Base-by-base conservation (phyloP, 2,329 filamentous ascomycete species). In the Hymenoscyphus albidus region DNA sequence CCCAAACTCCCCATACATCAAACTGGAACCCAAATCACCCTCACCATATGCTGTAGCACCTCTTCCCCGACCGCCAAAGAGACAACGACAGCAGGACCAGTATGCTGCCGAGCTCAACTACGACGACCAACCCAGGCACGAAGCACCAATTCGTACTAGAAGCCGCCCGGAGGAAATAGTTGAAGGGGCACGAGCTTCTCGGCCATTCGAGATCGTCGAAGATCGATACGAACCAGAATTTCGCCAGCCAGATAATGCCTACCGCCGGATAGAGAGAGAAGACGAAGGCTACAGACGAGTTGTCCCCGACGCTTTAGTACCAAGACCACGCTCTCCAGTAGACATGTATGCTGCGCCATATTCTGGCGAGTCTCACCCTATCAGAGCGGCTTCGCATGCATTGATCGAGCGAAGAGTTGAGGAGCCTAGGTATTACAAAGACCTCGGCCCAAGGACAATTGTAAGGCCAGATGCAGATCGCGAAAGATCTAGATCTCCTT, bases 1-100 rank as follows among this genome's bases (percentile, higher is more conserved):
- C 35, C 73, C 81, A 61, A 76, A 75, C 44, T 81, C 80, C 40
- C 83, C 85, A 10, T 81, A 82, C 68, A 87, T 89, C 70, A 90
- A 89, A 71, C 77, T 82, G 31, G 87, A 90, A 72, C 87, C 87
- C n/a, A 81, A 80, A 58, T 89, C 87, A 1, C 83, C 84, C 1
- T 88, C 86, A 6, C 86, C 85, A 9, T 75, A 87, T 60, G 78
- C 78, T 66, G 81, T 81, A 18, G 81, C 81, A 22, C 79, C 82
- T n/a, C 80, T 82, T 65, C 75, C 80, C 39, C 81, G 85, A 59
- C 83, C 86, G 10, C 79, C 78, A 69, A 89, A 88, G 73, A 82
- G 86, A 60, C 81, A 82, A 70, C 81, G 82, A 67, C 80, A 84
- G 57, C 75, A 76, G 35, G 76, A 78, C 56, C 78, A 77, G 59